Evolutionary conservation across 2,329 filamentous ascomycete genomes (phyloP), one percentile per base, ranked within the genome.

Genomic region (Claviceps cyperi): DNA sequence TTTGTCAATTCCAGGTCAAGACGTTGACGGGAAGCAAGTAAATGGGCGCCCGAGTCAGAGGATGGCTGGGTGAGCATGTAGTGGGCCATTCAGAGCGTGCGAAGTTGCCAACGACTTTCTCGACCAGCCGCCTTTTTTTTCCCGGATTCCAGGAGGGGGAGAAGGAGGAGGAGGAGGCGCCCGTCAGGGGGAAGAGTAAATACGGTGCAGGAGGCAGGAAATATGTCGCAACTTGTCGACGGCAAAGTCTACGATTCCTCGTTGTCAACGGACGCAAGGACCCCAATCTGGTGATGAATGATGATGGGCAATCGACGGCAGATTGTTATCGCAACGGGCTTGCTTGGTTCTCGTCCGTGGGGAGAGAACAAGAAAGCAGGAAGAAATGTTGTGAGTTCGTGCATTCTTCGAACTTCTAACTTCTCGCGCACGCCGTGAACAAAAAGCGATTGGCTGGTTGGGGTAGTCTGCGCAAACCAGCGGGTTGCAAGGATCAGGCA

Each of bases 61-160:
- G 64, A 71, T 69, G 70, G 71, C 68, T 71, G 69, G 69, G 61
- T 59, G 56, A 62, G 64, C 67, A 70, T 70, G 63, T 62, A 32
- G 62, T 58, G 62, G 64, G 56, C 57, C 52, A 43, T 22, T 22
- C 40, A 54, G 55, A 54, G 59, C 56, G 9, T 51, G 56, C 57
- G 54, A 58, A 55, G 57, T 62, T 56, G 56, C 62, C 56, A 52
- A 59, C 24, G 51, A 36, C 55, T 54, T 58, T 59, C 24, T 58
- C 55, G 50, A 53, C 66, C 66, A 68, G 67, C 61, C 61, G 57
- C 60, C 63, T 64, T 69, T 62, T 59, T 50, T 51, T 64, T 68
- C 60, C 57, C 49, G 50, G 55, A 55, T 49, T 53, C 44, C 36
- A 53, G 49, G 45, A 39, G 41, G 47, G 41, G 45, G 13, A 15